Base-by-base conservation (phyloP, 139 green algal species). In the Marvania coccoides region DNA sequence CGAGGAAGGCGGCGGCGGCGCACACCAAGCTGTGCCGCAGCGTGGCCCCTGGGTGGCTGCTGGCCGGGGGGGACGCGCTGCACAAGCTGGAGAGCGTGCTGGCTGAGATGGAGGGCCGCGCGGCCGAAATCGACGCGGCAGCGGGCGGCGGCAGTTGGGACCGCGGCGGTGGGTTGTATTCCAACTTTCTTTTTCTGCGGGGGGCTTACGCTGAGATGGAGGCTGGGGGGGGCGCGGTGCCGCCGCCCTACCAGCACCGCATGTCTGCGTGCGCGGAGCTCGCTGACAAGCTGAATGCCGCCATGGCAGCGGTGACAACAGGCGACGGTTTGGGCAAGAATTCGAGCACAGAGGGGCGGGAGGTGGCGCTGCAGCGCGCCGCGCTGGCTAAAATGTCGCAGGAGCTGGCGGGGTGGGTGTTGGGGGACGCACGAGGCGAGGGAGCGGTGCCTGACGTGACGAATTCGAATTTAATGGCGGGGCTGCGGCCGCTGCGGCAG, bases 41-140 rank as follows among this genome's bases (percentile, higher is more conserved):
- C 2, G 63, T 83, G 24, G 80, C 73, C 8, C 77, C 80, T 4
- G 29, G 53, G n/a, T 69, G 72, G 64, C 35, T 83, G 47, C 59
- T 76, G 29, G 53, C 60, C 12, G 19, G 7, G 31, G 40, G 34
- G 10, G 35, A 12, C 23, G 7, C 46, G 12, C 14, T 19, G 39
- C 30, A 19, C 3, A 40, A 29, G 0, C 53, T 77, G 30, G 8
- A 15, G 1, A n/a, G 13, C 4, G 56, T 35, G 30, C 51, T 71
- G 42, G 34, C 61, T 46, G 34, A 55, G 59, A 63, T 81, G 55
- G 72, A 61, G 36, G 31, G 37, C 9, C 38, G 59, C n/a, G 37
- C 62, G 4, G 29, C 6, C 5, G 40, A 29, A 23, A 31, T 81
- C 12, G 53, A 80, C 30, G 45, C 40, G 34, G 63, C 60, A 0